These are phyloP conservation scores for Acanthamoeba healyi DNA, from an alignment of 208 protist species.

Conservation along the genomic window DNA sequence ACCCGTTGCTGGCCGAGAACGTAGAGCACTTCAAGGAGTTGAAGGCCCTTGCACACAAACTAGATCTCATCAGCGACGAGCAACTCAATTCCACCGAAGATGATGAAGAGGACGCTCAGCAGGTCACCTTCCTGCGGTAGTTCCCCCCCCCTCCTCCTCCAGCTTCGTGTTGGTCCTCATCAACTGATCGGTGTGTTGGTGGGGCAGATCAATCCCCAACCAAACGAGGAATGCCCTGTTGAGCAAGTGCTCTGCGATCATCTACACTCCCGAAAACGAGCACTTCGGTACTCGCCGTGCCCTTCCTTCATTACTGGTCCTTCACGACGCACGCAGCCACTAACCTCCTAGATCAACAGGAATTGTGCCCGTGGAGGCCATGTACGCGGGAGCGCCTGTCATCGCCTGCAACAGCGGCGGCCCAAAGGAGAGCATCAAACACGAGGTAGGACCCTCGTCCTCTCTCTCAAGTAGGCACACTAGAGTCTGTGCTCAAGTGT, in stretches of 20 bases:
- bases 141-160: background rate
- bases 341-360: conserved; percentile 95
- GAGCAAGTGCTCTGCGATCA: conserved; percentile 88
- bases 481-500: background rate
- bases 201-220: conserved; percentile 91
- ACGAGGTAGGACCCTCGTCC: conserved; percentile 45
- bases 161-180: background rate
- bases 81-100: conserved; percentile 6
- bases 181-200: conserved; percentile 72
- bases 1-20: conserved; percentile 82
- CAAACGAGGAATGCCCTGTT: conserved; percentile 91
- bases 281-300: conserved; percentile 94
- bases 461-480: background rate
- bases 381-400: conserved; percentile 88
- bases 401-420: conserved; percentile 95
- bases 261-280: conserved; percentile 96
- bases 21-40: conserved; percentile 91
- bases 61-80: conserved; percentile 5
- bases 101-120: background rate
- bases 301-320: conserved; percentile 86
- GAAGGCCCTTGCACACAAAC: conserved; percentile 80
- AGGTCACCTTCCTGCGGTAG: conserved; percentile 52
- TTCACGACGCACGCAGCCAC: background rate
- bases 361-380: conserved; percentile 91
- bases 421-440: conserved; percentile 94